Evolutionary conservation across 2,329 filamentous ascomycete species (phyloP).

Genomic region (Fusarium buxicola): DNA sequence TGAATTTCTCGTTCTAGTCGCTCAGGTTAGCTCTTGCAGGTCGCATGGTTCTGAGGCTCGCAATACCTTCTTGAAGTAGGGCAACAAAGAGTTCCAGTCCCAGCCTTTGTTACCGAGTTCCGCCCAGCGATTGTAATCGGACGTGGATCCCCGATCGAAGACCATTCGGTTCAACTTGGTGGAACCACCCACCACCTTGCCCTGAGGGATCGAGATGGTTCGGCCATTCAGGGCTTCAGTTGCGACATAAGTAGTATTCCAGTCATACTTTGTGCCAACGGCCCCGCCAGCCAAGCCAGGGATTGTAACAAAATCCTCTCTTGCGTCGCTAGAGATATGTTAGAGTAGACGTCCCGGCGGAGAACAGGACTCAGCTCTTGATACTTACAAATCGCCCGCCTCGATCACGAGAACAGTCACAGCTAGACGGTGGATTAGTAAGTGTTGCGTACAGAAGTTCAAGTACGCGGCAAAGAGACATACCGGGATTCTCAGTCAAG

Average conservation of each 20-base stretch:
- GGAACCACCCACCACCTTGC: slow-evolving; percentile 55
- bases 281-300: slow-evolving; percentile 40
- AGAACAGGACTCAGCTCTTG: no score
- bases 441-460: neutral
- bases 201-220: slow-evolving; percentile 35
- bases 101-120: slow-evolving; percentile 59
- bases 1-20: slow-evolving; percentile 34
- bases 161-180: slow-evolving; percentile 56
- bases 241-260: slow-evolving; percentile 33
- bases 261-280: slow-evolving; percentile 42
- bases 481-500: slow-evolving; percentile 34
- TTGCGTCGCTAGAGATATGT: slow-evolving; percentile 16
- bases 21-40: neutral
- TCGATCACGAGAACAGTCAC: slow-evolving; percentile 38
- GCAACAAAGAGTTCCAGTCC: slow-evolving; percentile 52
- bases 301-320: slow-evolving; percentile 38
- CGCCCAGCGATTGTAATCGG: slow-evolving; percentile 60
- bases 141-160: slow-evolving; percentile 51
- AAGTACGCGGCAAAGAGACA: neutral
- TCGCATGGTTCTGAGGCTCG: accelerated
- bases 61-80: slow-evolving; percentile 58
- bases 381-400: slow-evolving; percentile 39
- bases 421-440: slow-evolving; percentile 7
- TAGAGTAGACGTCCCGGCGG: neutral
- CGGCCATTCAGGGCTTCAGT: slow-evolving; percentile 28